phyloP scores from a whole-genome alignment of 495 filamentous ascomycete genomes.

The Tuber melanosporum region DNA sequence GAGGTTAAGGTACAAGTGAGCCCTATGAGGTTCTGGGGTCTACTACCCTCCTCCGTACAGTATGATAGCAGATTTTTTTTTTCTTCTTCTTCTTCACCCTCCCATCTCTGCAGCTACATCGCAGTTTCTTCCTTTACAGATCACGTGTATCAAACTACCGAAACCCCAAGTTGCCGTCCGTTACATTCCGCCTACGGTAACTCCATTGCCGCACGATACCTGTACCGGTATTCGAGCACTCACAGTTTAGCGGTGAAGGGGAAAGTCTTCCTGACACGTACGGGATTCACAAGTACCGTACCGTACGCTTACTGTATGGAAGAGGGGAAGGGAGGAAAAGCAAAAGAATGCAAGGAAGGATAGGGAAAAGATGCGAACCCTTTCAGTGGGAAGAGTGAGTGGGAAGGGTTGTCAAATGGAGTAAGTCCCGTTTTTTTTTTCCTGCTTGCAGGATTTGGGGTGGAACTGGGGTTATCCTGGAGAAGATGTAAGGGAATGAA shows the following conservation, averaged over 20 bases:
- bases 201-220: background rate
- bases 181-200: background rate
- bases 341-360: background rate
- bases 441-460: slow-evolving; percentile 4
- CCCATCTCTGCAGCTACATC: background rate
- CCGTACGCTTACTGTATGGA: background rate
- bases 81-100: background rate
- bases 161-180: background rate
- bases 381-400: background rate
- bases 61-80: background rate
- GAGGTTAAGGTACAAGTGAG: background rate
- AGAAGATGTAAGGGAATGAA: background rate
- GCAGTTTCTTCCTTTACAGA: background rate
- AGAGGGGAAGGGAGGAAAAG: background rate
- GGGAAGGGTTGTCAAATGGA: slow-evolving; percentile 4
- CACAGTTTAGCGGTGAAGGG: background rate
- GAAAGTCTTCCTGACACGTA: background rate
- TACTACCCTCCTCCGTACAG: background rate
- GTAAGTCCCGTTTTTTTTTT: background rate
- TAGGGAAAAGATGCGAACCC: background rate
- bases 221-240: background rate
- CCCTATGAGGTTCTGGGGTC: background rate
- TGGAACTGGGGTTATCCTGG: slow-evolving; percentile 1
- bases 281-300: background rate
- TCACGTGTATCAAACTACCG: background rate